Evolutionary conservation across 1,284 basidiomycete species (phyloP).

Genomic region (Apiotrichum gracile): DNA sequence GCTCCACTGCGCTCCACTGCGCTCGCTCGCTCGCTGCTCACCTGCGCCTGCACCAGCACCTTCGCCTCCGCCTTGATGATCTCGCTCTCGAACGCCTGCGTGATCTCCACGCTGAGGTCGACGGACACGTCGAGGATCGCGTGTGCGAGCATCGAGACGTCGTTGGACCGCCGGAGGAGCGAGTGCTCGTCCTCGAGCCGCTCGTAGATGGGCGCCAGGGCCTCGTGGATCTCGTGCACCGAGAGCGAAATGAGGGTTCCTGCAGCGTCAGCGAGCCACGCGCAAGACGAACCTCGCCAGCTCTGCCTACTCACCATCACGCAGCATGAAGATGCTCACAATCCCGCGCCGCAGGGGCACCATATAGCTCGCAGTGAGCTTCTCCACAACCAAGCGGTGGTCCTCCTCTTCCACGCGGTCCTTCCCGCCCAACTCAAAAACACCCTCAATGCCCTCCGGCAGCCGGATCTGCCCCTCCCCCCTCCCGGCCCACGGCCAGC

Average conservation of each 20-base stretch:
- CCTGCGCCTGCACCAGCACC: constrained; percentile 42
- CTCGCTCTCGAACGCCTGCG: constrained; percentile 45
- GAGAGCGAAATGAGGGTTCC: constrained; percentile 44
- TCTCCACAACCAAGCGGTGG: constrained; percentile 37
- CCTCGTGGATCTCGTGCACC: constrained; percentile 32
- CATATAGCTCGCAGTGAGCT: constrained; percentile 46
- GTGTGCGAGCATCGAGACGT: constrained; percentile 46
- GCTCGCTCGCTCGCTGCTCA: not conserved
- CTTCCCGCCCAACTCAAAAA: constrained; percentile 36
- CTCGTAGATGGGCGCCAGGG: constrained; percentile 43
- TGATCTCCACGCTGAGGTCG: constrained; percentile 41
- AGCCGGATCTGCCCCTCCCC: constrained; percentile 21
- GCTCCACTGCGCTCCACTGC: too few relatives aligned
- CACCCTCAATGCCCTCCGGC: constrained; percentile 43
- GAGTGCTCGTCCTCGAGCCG: constrained; percentile 42
- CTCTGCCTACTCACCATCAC: constrained; percentile 34
- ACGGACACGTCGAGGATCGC: constrained; percentile 43
- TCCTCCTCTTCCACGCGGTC: not conserved
- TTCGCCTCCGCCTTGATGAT: constrained; percentile 45
- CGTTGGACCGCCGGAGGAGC: constrained; percentile 40
- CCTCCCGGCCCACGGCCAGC: constrained; percentile 5
- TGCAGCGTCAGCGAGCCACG: constrained; percentile 1
- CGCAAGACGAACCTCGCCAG: not conserved
- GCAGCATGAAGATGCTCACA: constrained; percentile 42
- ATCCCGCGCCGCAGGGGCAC: constrained; percentile 43